Conservation (phyloP, 768 basidiomycete species). For the Pisolithus tinctorius region DNA sequence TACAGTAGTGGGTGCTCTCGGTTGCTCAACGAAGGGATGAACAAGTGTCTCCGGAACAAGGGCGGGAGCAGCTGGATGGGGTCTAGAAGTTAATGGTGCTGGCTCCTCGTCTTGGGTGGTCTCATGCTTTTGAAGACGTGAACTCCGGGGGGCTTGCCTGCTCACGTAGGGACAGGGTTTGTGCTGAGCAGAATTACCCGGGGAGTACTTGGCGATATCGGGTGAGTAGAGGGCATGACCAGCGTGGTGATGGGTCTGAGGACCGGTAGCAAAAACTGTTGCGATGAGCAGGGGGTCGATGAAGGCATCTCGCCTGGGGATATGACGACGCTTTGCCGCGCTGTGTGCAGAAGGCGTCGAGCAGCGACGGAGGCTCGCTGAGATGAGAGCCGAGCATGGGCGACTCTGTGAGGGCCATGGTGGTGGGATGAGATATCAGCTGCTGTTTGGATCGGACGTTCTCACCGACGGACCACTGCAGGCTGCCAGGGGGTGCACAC, state of each 20-base stretch:
- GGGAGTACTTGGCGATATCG: slow-evolving; percentile 43
- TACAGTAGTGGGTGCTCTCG: slow-evolving; percentile 19
- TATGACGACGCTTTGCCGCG: slow-evolving; percentile 30
- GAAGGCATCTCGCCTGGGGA: slow-evolving; percentile 61
- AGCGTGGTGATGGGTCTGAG: slow-evolving; percentile 82
- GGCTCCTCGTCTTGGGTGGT: slow-evolving; percentile 48
- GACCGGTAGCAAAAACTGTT: slow-evolving; percentile 66
- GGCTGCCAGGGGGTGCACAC: no score
- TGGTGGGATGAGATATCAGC: slow-evolving; percentile 11
- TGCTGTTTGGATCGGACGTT: slow-evolving; percentile 31
- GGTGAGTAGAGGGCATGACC: slow-evolving; percentile 69
- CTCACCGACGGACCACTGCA: not conserved
- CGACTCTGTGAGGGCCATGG: not conserved
- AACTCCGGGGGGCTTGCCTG: slow-evolving; percentile 65
- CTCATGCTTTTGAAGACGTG: slow-evolving; percentile 40
- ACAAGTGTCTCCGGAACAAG: slow-evolving; percentile 13
- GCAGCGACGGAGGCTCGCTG: slow-evolving; percentile 47
- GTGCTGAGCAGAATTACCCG: slow-evolving; percentile 34
- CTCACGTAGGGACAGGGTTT: slow-evolving; percentile 59
- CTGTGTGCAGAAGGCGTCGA: slow-evolving; percentile 52
- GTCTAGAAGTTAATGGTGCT: slow-evolving; percentile 28
- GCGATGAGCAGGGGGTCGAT: slow-evolving; percentile 78
- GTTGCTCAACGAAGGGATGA: slow-evolving; percentile 1
- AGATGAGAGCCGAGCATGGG: slow-evolving; percentile 18
- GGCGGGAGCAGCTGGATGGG: slow-evolving; percentile 23